These are phyloP conservation scores for Pythium apleroticum DNA, from an alignment of 352 stramenopile genomes.

Conservation along the genomic window DNA sequence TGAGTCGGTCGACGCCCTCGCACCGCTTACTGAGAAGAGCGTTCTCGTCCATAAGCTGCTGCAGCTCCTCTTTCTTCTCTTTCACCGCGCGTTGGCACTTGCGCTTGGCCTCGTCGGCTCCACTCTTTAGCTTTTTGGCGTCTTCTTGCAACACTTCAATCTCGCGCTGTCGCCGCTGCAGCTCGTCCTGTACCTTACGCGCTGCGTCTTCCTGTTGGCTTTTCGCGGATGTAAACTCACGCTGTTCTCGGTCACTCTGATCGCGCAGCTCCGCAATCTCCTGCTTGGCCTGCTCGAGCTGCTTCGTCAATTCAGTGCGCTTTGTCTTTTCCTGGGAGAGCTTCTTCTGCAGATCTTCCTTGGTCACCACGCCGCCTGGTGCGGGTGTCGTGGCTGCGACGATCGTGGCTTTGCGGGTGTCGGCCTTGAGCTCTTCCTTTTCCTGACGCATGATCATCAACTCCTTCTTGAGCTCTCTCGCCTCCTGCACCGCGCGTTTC, in stretches of 20 bases:
- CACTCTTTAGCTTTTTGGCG: constrained; percentile 28
- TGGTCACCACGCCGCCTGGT: constrained; percentile 19
- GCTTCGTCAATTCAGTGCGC: constrained; percentile 10
- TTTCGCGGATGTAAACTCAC: constrained; percentile 20
- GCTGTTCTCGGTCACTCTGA: constrained; percentile 9
- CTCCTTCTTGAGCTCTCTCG: constrained; percentile 75
- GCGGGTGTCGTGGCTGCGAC: constrained; percentile 23
- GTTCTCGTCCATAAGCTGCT: constrained; percentile 53
- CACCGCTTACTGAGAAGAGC: constrained; percentile 32
- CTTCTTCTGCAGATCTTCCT: constrained; percentile 38
- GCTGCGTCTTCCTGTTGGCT: constrained; percentile 8
- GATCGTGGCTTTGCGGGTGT: constrained; percentile 18
- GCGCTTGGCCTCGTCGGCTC: constrained; percentile 28
- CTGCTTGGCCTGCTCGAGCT: constrained; percentile 11
- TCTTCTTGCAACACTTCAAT: constrained; percentile 34
- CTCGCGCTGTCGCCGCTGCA: constrained; percentile 19
- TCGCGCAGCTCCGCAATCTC: constrained; percentile 7
- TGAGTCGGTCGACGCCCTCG: constrained; percentile 36
- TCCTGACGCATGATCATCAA: constrained; percentile 72
- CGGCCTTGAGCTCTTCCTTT: constrained; percentile 54
- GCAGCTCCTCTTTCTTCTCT: constrained; percentile 56
- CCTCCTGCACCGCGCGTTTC: constrained; percentile 72
- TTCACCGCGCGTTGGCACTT: constrained; percentile 28
- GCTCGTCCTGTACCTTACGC: constrained; percentile 15
- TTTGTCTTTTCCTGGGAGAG: constrained; percentile 32